phyloP scores from a whole-genome alignment of 768 basidiomycete species.

The Mycena epipterygia region DNA sequence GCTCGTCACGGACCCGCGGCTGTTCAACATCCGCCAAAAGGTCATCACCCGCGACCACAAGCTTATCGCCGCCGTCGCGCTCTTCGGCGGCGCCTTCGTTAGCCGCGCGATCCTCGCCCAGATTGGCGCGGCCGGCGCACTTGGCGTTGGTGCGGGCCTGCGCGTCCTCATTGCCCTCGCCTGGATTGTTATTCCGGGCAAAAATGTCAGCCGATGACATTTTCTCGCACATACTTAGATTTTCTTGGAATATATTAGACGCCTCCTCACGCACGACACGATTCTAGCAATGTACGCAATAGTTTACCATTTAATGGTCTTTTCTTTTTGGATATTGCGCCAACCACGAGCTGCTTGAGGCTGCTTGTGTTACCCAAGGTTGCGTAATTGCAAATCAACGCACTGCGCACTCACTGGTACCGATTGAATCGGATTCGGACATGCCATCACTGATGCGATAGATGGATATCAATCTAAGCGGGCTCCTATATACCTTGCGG shows the following conservation, averaged over 20 bases:
- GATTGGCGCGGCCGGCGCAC: slow-evolving; percentile 71
- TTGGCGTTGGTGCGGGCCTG: slow-evolving; percentile 77
- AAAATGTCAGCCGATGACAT: slow-evolving; percentile 32
- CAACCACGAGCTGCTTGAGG: too few relatives aligned
- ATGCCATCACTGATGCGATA: too few relatives aligned
- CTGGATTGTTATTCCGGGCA: slow-evolving; percentile 76
- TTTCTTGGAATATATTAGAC: slow-evolving; percentile 20
- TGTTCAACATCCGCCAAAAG: slow-evolving; percentile 69
- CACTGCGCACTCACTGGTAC: too few relatives aligned
- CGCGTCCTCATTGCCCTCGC: slow-evolving; percentile 70
- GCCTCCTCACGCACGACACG: background rate
- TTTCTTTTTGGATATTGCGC: too few relatives aligned
- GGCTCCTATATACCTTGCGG: too few relatives aligned
- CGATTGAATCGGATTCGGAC: too few relatives aligned
- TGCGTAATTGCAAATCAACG: too few relatives aligned
- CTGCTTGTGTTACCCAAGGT: too few relatives aligned
- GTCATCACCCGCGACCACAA: slow-evolving; percentile 80
- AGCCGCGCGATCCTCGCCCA: slow-evolving; percentile 70
- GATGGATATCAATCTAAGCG: too few relatives aligned
- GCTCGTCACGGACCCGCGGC: slow-evolving; percentile 83
- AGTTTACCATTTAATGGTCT: too few relatives aligned
- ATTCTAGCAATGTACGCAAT: background rate
- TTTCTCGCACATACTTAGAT: slow-evolving; percentile 3
- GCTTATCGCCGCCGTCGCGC: slow-evolving; percentile 70
- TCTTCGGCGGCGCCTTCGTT: slow-evolving; percentile 84